Evolutionary conservation across 2,329 filamentous ascomycete genomes (phyloP), one percentile per base, ranked within the genome.

Genomic region (Hypomyces perniciosus): DNA sequence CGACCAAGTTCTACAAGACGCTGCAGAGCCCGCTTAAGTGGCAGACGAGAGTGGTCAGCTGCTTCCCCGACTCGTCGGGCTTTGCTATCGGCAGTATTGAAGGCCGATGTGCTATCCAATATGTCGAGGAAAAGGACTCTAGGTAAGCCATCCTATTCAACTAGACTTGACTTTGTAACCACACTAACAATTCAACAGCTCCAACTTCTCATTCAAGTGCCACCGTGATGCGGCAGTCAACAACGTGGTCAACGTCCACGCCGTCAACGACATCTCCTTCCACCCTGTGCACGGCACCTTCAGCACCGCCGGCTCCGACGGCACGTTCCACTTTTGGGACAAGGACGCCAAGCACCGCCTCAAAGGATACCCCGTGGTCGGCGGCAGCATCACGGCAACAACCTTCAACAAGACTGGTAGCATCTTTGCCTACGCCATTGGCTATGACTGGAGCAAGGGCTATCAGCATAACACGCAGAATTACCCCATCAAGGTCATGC

Each of bases 151-250:
- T 8, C 8, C 8, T 3, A 8, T 8, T 1, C 27, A 20, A 2
- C 38, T 26, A 8, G 1, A 29, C 26, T 47, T 4, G 8, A n/a
- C 45, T 30, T 8, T 2, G 12, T 31, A n/a, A 27, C 3, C 8
- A 31, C 26, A 28, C 9, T 10, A 35, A 43, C 9, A 55, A 45
- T 6, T 30, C 29, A n/a, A 1, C 57, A 86, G 84, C 62, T 87
- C 85, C 64, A 97, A 99, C 75, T 99, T 99, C 77, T 96, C 90
- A 39, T 99, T 99, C 83, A 97, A 97, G 72, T 99, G 93, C 72
- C 93, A 99, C 70, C 90, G 93, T 53, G 89, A 96, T 62, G 81
- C 83, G 5, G 82, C 87, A 1, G 73, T 83, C 51, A 81, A 81
- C 63, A 91, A 90, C 69, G 75, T 86, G 57, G 89, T 88, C 61